Conservation (phyloP, 2,329 filamentous ascomycete genomes). For the Mariannaea elegans region DNA sequence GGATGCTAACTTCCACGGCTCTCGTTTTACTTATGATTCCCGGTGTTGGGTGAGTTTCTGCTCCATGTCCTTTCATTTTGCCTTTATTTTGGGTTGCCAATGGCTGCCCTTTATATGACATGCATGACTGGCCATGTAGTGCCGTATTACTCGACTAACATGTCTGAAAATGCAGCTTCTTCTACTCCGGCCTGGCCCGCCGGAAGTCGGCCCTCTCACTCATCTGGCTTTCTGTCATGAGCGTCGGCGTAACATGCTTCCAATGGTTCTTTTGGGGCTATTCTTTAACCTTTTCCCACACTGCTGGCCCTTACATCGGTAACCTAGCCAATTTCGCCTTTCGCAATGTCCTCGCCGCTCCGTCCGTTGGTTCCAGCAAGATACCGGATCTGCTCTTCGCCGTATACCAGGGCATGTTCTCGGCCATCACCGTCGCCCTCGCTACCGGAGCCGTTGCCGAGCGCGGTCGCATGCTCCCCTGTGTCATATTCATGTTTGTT, state of each 20-base stretch:
- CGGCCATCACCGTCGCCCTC: constrained; percentile 84
- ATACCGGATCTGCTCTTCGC: constrained; percentile 88
- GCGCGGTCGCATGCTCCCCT: constrained; percentile 86
- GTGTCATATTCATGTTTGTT: constrained; percentile 91
- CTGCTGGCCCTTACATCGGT: constrained; percentile 78
- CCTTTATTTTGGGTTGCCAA: background rate
- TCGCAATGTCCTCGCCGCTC: constrained; percentile 75
- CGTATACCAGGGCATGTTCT: constrained; percentile 90
- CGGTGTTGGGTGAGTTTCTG: constrained; percentile 72
- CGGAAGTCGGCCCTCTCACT: constrained; percentile 89
- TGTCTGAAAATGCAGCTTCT: constrained; percentile 64
- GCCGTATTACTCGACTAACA: constrained; percentile 18
- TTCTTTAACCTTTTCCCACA: constrained; percentile 82
- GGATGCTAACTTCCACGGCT: constrained; percentile 83
- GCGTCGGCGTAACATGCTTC: constrained; percentile 82
- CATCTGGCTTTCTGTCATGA: constrained; percentile 92
- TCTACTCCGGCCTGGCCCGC: constrained; percentile 90
- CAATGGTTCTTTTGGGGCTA: constrained; percentile 98
- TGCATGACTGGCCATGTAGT: no score
- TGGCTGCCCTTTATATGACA: background rate
- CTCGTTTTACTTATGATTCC: constrained; percentile 93
- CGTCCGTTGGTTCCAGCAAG: constrained; percentile 76
- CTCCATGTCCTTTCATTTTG: background rate
- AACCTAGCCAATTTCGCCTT: constrained; percentile 83
- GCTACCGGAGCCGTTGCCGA: constrained; percentile 88